Percentiles rank a stretch among this genome's conserved stretches.
These are phyloP conservation scores for Clitocybe nebularis DNA, from an alignment of 1,284 basidiomycete species.

Conservation along the genomic window DNA sequence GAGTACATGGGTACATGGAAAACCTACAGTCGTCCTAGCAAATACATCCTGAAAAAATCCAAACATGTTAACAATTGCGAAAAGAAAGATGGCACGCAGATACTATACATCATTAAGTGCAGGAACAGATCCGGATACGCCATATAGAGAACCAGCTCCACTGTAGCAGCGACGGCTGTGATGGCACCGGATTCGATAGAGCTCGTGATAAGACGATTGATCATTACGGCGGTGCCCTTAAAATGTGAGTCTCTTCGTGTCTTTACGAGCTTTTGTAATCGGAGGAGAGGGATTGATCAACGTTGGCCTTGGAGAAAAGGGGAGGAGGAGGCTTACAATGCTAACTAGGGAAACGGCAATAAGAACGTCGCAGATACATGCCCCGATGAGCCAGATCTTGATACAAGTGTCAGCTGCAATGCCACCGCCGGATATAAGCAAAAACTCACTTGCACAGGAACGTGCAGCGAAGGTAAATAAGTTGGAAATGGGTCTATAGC, in stretches of 20 bases:
- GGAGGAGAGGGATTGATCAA: not conserved
- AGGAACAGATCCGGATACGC: not conserved
- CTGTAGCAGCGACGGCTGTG: conserved; percentile 3
- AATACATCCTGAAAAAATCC: conserved; percentile 2
- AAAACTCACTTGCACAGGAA: no score
- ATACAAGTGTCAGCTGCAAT: no score
- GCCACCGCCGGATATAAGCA: no score
- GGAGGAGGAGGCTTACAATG: not conserved
- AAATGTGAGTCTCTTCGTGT: not conserved
- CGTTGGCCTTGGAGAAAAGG: no score
- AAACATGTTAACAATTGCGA: not conserved
- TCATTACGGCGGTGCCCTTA: not conserved
- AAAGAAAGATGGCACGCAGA: no score
- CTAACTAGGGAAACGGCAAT: conserved; percentile 3
- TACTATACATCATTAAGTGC: conserved; percentile 1
- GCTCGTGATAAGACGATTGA: conserved; percentile 6
- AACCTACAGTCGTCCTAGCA: conserved; percentile 5
- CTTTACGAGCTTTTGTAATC: conserved; percentile 1
- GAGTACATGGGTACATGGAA: no score
- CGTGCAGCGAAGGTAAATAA: no score
- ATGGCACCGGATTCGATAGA: conserved; percentile 7
- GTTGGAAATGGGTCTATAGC: no score
- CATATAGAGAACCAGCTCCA: conserved; percentile 1
- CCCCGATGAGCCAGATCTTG: conserved; percentile 1
- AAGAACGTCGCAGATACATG: conserved; percentile 4